A percentile compares a stretch with the other conserved stretches of the same genome.
Evolutionary conservation across 2,329 filamentous ascomycete species (phyloP).

Genomic region (Colletotrichum incanum): DNA sequence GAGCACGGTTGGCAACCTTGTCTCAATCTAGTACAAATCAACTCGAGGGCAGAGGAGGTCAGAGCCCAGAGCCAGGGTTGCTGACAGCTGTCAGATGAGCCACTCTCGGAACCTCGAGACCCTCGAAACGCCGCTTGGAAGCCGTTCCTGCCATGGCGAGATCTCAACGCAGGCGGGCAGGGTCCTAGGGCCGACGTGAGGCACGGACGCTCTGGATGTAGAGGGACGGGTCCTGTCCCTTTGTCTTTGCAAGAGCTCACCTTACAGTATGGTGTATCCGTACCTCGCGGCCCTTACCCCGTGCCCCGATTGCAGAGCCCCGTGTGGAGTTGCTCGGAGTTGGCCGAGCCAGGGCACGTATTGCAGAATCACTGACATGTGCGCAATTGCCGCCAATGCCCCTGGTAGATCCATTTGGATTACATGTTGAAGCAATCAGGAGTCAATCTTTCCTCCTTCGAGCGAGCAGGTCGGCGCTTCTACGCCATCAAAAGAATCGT

Average conservation of each 20-base stretch:
- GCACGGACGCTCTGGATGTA: background rate
- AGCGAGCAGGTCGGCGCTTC: background rate
- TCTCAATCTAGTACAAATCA: background rate
- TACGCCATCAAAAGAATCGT: conserved; percentile 25
- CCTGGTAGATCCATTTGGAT: background rate
- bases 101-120: conserved; percentile 22
- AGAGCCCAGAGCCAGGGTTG: conserved; percentile 10
- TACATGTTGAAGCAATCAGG: background rate
- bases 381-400: conserved; percentile 4
- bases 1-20: background rate
- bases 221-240: background rate
- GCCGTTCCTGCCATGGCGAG: conserved; percentile 1
- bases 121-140: conserved; percentile 5
- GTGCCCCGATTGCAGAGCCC: conserved; percentile 4
- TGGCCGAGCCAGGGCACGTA: conserved; percentile 28
- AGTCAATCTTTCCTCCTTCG: background rate
- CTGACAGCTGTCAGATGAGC: conserved; percentile 37
- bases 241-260: background rate
- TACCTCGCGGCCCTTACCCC: conserved; percentile 13
- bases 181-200: background rate
- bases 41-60: background rate
- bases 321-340: conserved; percentile 33
- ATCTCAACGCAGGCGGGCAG: background rate
- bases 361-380: conserved; percentile 10
- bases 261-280: no score